Base-by-base conservation (phyloP, 345 rosid genomes). In the Bruguiera sexangula region DNA sequence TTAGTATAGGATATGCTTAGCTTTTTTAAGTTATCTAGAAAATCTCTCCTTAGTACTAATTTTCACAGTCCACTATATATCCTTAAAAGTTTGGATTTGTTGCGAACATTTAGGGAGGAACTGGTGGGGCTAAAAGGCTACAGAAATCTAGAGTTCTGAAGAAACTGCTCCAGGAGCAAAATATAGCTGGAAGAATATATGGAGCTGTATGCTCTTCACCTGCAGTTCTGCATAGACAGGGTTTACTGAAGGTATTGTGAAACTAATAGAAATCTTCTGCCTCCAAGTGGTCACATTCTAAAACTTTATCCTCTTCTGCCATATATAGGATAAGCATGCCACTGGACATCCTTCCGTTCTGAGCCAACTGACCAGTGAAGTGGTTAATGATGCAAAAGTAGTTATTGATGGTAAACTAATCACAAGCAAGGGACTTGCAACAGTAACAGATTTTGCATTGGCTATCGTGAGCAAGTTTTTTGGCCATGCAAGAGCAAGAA, bases 341-440 rank as follows among this genome's bases (percentile, higher is more conserved):
- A 74, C 83, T 26, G 85, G 82, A 56, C 90, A 89, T 73, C 86
- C 89, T 48, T 82, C 82, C 5, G 71, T 76, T 65, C 61, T 65
- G 56, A 84, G 70, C 16, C 63, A 72, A 67, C 75, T 80, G 16
- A 32, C 73, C 29, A 63, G 57, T 68, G 74, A 68, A 39, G 82
- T 67, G 51, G 73, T 74, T 0, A 79, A 84, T 67, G 89, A 85
- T 24, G 83, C 93, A 29, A 86, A 81, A 67, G 88, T 91, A 52
- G 97, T 94, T 32, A 86, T 94, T 62, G 96, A 94, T 58, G 96
- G 96, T 59, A 91, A 85, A 69, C 75, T 94, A 76, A 94, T 94
- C 68, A 94, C 97, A 27, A 75, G 92, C 82, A 76, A 74, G 79
- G 98, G 96, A 46, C 89, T 85, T 4, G 82, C 87, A 31, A 84